Evolutionary conservation across 768 basidiomycete genomes (phyloP), one percentile per base, ranked within the genome.

Genomic region (Tephrocybe rancida): DNA sequence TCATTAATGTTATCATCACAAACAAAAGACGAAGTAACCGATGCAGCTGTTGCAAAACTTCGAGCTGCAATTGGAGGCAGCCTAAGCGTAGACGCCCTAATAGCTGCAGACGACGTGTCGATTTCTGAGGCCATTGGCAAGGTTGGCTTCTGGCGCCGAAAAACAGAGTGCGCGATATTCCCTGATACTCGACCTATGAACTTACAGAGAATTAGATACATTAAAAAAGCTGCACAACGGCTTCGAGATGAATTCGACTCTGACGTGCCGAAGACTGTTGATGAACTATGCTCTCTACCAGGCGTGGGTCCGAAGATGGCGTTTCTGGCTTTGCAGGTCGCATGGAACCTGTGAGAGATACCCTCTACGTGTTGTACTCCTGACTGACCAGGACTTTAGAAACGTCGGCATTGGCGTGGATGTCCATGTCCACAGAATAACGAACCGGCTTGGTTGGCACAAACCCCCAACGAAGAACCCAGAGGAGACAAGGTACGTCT

Each of bases 251-350:
- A 87, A 0, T 92, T 92, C 54, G 79, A 80, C 41, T 87, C 87
- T 2, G 95, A 98, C 55, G 87, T 98, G 0, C 96, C 96, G 0
- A 85, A 88, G 65, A 95, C 92, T 0, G 84, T 88, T 3, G 94
- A 94, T 32, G 92, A 91, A 35, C 75, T 99, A 8, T 92, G 93
- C 60, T 88, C 88, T 4, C 71, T 98, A 11, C 86, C 86, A 1
- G 96, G 96, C 0, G 95, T 98, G 0, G 96, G 96, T 0, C 96
- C 95, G 0, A 98, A 99, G 69, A 97, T 98, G 94, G 92, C 92
- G 0, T 96, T 92, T 70, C 68, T 97, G 30, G 75, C 85, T 1
- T 76, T 96, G 2, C 93, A 94, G 59, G 81, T 82, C 24, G 93
- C 92, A 1, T 96, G 92, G 92, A 80, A 88, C 58, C 56, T 92